Conservation (phyloP, 192 early-diverging fungal species). For the Umbelopsis sp. region DNA sequence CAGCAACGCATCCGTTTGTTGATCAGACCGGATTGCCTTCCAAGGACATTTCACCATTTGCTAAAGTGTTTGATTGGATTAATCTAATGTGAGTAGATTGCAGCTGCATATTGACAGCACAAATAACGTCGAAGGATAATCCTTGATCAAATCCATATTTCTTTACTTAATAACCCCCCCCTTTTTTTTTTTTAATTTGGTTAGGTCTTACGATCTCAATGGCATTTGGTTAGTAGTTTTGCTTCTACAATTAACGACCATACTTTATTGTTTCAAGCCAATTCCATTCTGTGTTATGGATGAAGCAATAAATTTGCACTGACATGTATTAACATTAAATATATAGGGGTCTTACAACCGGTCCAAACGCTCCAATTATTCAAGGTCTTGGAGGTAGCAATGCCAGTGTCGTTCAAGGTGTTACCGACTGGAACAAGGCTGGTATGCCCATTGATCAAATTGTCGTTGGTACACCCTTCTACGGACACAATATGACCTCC, state of each 20-base stretch:
- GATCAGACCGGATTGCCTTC: constrained; percentile 48
- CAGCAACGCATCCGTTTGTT: constrained; percentile 62
- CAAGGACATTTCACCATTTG: constrained; percentile 56
- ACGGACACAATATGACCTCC: constrained; percentile 41
- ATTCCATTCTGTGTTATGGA: no score
- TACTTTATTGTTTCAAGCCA: not conserved
- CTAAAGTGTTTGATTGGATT: constrained; percentile 57
- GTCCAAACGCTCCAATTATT: constrained; percentile 62
- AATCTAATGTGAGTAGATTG: constrained; percentile 51
- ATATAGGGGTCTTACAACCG: constrained; percentile 47
- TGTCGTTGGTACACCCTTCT: constrained; percentile 43
- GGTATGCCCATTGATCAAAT: constrained; percentile 49
- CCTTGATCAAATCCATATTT: not conserved
- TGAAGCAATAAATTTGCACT: not conserved
- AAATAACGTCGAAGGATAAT: no score
- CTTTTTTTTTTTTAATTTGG: no score
- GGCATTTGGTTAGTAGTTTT: constrained; percentile 7
- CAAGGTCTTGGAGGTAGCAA: constrained; percentile 14
- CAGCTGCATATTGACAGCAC: not conserved
- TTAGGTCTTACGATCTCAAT: constrained; percentile 15
- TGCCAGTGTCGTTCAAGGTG: constrained; percentile 35
- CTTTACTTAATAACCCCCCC: not conserved
- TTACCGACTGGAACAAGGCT: constrained; percentile 46
- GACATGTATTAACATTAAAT: not conserved
- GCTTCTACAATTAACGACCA: not conserved